Evolutionary conservation across 2,329 filamentous ascomycete species (phyloP).

Genomic region (Biscogniauxia mediterranea): DNA sequence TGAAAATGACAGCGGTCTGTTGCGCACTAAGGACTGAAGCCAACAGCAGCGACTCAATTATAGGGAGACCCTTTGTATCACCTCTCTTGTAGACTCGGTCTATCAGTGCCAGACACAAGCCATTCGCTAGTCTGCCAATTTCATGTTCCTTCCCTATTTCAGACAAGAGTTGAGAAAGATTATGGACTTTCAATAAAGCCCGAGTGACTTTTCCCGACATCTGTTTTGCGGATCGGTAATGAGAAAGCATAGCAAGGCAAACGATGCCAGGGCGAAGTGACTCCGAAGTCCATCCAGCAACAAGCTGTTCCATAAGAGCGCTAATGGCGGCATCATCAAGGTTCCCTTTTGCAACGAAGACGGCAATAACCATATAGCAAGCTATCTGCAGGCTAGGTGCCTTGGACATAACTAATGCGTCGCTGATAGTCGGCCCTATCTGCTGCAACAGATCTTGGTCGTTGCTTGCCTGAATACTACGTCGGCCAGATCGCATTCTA

Average conservation of each 20-base stretch:
- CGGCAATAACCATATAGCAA: slow-evolving; percentile 86
- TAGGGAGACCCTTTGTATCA: slow-evolving; percentile 53
- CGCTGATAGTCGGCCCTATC: slow-evolving; percentile 68
- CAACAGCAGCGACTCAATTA: slow-evolving; percentile 61
- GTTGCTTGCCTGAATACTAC: slow-evolving; percentile 73
- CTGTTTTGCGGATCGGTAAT: slow-evolving; percentile 69
- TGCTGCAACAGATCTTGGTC: slow-evolving; percentile 73
- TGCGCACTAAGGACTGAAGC: slow-evolving; percentile 60
- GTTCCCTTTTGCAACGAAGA: slow-evolving; percentile 79
- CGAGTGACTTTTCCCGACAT: slow-evolving; percentile 70
- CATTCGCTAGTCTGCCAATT: slow-evolving; percentile 69
- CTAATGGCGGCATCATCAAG: slow-evolving; percentile 79
- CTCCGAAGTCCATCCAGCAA: slow-evolving; percentile 71
- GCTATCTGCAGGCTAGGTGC: slow-evolving; percentile 78
- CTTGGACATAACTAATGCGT: slow-evolving; percentile 72
- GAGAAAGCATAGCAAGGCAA: slow-evolving; percentile 77
- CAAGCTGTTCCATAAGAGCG: slow-evolving; percentile 85
- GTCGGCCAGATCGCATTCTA: slow-evolving; percentile 70
- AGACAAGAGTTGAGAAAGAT: slow-evolving; percentile 58
- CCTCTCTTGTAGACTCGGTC: slow-evolving; percentile 61
- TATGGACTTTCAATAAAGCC: slow-evolving; percentile 61
- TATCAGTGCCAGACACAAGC: slow-evolving; percentile 65
- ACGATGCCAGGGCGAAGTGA: slow-evolving; percentile 73
- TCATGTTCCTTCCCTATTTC: slow-evolving; percentile 64
- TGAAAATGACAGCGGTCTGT: slow-evolving; percentile 64